phyloP scores from a whole-genome alignment of 2,329 filamentous ascomycete species.

The Hypoxylon sp. region DNA sequence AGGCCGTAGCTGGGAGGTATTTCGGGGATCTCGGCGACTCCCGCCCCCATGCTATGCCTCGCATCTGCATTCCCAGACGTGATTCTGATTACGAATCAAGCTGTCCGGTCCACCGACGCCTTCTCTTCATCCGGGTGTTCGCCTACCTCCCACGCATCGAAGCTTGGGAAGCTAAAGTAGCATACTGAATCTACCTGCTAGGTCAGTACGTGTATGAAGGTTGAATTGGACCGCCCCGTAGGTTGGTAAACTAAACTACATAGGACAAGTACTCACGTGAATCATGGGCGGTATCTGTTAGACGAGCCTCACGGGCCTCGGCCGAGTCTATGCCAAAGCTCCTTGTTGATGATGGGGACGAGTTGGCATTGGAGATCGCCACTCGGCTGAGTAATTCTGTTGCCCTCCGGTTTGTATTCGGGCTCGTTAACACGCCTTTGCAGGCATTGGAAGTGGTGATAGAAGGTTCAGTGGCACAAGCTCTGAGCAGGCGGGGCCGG shows the following conservation, averaged over 20 bases:
- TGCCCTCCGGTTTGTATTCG: slow-evolving; percentile 66
- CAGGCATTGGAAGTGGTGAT: slow-evolving; percentile 70
- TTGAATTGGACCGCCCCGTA: not conserved
- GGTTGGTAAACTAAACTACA: slow-evolving; percentile 3
- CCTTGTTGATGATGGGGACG: slow-evolving; percentile 56
- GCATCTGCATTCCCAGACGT: slow-evolving; percentile 6
- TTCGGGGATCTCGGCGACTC: slow-evolving; percentile 35
- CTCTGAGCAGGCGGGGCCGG: slow-evolving; percentile 69
- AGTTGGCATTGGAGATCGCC: slow-evolving; percentile 64
- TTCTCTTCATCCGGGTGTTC: slow-evolving; percentile 61
- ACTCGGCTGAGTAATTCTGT: slow-evolving; percentile 70
- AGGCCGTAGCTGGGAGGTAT: slow-evolving; percentile 11
- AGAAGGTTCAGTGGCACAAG: slow-evolving; percentile 70
- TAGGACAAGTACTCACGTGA: slow-evolving; percentile 46
- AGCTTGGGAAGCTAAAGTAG: slow-evolving; percentile 82
- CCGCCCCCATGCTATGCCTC: slow-evolving; percentile 20
- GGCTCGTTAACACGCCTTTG: slow-evolving; percentile 65
- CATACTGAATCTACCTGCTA: slow-evolving; percentile 60
- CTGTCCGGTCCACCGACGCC: slow-evolving; percentile 45
- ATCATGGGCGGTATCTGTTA: slow-evolving; percentile 46
- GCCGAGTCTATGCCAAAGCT: slow-evolving; percentile 56
- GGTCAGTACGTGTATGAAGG: slow-evolving; percentile 36
- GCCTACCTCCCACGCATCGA: slow-evolving; percentile 75
- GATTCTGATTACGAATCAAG: slow-evolving; percentile 32
- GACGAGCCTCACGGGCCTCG: slow-evolving; percentile 41